Evolutionary conservation across 2,329 filamentous ascomycete genomes (phyloP), one percentile per base, ranked within the genome.

Genomic region (Alternaria alternata): DNA sequence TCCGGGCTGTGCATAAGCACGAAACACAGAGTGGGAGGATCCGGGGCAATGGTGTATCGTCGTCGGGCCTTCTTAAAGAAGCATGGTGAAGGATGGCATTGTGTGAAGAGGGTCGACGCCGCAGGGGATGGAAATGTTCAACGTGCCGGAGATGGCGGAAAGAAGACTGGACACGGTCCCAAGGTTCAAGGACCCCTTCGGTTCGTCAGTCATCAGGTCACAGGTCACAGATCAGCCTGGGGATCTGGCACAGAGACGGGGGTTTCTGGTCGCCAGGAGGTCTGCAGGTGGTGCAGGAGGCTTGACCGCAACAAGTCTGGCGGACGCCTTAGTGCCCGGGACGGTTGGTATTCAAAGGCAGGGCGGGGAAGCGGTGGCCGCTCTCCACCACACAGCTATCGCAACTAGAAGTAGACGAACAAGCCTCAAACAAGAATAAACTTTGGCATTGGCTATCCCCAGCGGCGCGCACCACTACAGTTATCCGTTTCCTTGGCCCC

Each of bases 1-100:
- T 61, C 63, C 48, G 62, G 64, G 59, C 65, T 64, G 67, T 70
- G 72, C 72, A 74, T 72, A 71, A 67, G 69, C 69, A 70, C 62
- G 51, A 62, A 54, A 51, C 46, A 34, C 39, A 59, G 26, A 59
- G 51, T 43, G 49, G 43, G 54, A 36, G 44, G 39, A 55, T 30
- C 39, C 54, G 42, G 34, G 34, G 54, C 53, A 54, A 26, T 47
- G 41, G 49, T 52, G 57, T 49, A 36, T 53, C 52, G 57, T 56
- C 46, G 44, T 44, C 57, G 59, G 66, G 63, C 53, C 56, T 59
- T 64, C 62, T 49, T 70, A 71, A 66, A 62, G 65, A 60, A 60
- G 58, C 54, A 62, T 58, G 53, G 51, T 62, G 57, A 57, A 62
- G 56, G 59, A 58, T 63, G 59, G 58, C 69, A 70, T 71, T 64